These are phyloP conservation scores for Cymbopogon citratus DNA, from an alignment of 176 grass and related monocot species.

Conservation along the genomic window DNA sequence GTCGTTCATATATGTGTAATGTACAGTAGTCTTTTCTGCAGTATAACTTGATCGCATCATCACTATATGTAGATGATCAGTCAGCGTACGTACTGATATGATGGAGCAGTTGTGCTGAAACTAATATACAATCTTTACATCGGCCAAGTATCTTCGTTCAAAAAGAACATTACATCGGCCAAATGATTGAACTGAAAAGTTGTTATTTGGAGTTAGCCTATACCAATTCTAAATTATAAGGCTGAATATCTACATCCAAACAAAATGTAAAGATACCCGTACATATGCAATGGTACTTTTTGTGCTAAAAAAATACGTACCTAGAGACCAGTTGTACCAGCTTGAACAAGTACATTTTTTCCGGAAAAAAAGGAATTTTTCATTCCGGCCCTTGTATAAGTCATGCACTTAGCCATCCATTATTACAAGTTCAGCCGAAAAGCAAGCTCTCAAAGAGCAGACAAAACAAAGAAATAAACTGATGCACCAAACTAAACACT, in stretches of 20 bases:
- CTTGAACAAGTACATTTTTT: too few relatives aligned
- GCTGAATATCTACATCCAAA: not conserved
- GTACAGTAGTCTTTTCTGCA: not conserved
- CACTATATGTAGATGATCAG: not conserved
- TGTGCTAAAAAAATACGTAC: not conserved
- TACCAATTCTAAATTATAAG: not conserved
- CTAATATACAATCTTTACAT: not conserved
- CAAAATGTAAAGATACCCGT: too few relatives aligned
- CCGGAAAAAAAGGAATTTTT: too few relatives aligned
- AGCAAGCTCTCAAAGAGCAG: too few relatives aligned
- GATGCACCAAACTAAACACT: too few relatives aligned
- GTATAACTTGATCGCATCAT: not conserved
- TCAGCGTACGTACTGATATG: not conserved
- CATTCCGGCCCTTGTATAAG: too few relatives aligned
- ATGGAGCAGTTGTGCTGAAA: conserved; percentile 10
- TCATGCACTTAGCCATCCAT: too few relatives aligned
- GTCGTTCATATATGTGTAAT: not conserved
- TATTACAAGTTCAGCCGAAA: too few relatives aligned
- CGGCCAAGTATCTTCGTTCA: not conserved
- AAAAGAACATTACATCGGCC: not conserved
- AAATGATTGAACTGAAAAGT: not conserved
- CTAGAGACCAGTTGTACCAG: not conserved
- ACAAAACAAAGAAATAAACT: too few relatives aligned
- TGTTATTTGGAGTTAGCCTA: not conserved
- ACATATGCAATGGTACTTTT: not conserved